Conservation (phyloP, 495 filamentous ascomycete species). For the Aspergillus ellipticus region DNA sequence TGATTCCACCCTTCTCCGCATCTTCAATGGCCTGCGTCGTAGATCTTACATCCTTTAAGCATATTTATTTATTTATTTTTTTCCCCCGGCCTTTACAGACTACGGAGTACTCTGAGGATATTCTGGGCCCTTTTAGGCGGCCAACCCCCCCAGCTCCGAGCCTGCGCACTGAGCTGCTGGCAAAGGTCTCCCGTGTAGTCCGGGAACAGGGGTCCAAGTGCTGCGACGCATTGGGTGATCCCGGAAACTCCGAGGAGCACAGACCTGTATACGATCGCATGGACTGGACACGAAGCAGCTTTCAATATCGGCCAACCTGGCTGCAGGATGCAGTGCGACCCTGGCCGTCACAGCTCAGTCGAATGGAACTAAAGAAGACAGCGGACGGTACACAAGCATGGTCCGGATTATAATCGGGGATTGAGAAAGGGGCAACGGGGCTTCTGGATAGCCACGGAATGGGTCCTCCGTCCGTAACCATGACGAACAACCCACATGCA, state of each 20-base stretch:
- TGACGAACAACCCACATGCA: not conserved
- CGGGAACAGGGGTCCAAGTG: not conserved
- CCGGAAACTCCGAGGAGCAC: conserved; percentile 1
- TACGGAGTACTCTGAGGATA: not conserved
- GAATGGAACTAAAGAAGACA: not conserved
- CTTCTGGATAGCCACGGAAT: not conserved
- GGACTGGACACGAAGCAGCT: not conserved
- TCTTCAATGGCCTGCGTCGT: not conserved
- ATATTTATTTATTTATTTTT: not conserved
- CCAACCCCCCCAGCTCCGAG: not conserved
- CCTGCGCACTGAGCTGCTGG: not conserved
- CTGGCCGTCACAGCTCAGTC: conserved; percentile 4
- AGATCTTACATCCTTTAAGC: not conserved
- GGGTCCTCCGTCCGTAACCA: not conserved
- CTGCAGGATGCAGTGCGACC: conserved; percentile 18
- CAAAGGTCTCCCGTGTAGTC: not conserved
- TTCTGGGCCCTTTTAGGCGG: not conserved
- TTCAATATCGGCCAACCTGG: conserved; percentile 4
- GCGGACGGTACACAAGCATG: conserved; percentile 4
- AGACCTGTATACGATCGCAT: not conserved
- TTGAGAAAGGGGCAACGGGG: not conserved
- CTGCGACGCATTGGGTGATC: not conserved
- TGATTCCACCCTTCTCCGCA: conserved; percentile 1
- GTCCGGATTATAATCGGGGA: not conserved
- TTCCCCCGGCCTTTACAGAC: no score